Evolutionary conservation across 331 rosid species (phyloP).

Genomic region (Cucumis variabilis): DNA sequence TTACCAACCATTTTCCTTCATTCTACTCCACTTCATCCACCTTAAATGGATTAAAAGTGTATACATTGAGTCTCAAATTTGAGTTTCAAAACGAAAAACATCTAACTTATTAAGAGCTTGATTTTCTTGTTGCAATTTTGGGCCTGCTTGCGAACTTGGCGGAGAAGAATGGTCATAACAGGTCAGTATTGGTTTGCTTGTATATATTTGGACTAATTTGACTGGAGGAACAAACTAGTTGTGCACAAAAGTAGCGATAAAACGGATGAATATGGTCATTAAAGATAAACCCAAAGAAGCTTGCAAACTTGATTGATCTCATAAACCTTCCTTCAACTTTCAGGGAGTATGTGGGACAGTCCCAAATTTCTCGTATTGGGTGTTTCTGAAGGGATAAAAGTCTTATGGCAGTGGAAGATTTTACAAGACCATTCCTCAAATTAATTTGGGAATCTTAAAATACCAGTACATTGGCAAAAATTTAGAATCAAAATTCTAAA

Average conservation of each 20-base stretch:
- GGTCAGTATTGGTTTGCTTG: constrained; percentile 68
- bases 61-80: constrained; percentile 41
- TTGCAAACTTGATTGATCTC: constrained; percentile 86
- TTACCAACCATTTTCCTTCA: constrained; percentile 89
- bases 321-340: constrained; percentile 77
- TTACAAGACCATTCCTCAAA: too few relatives aligned
- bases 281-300: constrained; percentile 89
- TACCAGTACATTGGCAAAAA: too few relatives aligned
- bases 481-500: too few relatives aligned
- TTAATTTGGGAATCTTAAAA: too few relatives aligned
- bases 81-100: constrained; percentile 58
- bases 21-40: constrained; percentile 62
- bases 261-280: constrained; percentile 60
- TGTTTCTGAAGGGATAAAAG: too few relatives aligned
- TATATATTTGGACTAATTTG: too few relatives aligned
- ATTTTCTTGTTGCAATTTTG: constrained; percentile 96
- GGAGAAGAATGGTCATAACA: constrained; percentile 88
- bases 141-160: constrained; percentile 96
- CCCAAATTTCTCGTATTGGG: constrained; percentile 82
- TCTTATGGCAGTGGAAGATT: too few relatives aligned
- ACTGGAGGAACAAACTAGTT: neutral
- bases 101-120: constrained; percentile 84
- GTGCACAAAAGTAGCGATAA: constrained; percentile 59
- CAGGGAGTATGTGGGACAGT: constrained; percentile 81
- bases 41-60: constrained; percentile 49